Percentiles rank a stretch among this genome's conserved stretches.
Conservation (phyloP, 2,329 filamentous ascomycete genomes). For the Neopestalotiopsis rosae region DNA sequence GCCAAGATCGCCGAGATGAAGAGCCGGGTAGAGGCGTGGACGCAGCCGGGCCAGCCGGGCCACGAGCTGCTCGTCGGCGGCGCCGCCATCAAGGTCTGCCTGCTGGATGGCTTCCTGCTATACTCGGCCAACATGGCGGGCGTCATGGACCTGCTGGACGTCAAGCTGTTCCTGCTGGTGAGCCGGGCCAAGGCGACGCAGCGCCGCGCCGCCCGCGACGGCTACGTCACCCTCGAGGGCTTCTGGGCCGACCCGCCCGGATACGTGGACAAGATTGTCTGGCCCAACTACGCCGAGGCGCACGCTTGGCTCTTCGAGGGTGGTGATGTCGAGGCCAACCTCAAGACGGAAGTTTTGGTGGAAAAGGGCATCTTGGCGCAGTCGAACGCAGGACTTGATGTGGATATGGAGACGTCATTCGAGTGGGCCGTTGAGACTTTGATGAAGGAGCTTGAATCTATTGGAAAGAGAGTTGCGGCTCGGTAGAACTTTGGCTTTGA, state of each 20-base stretch:
- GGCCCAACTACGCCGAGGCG: slow-evolving; percentile 88
- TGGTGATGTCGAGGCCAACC: slow-evolving; percentile 67
- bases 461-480: not conserved
- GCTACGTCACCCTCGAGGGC: slow-evolving; percentile 83
- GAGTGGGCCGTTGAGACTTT: slow-evolving; percentile 72
- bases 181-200: slow-evolving; percentile 67
- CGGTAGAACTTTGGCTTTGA: not conserved
- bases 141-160: slow-evolving; percentile 68
- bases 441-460: slow-evolving; percentile 50
- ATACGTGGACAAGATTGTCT: slow-evolving; percentile 93
- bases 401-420: slow-evolving; percentile 66
- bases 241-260: slow-evolving; percentile 96
- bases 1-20: slow-evolving; percentile 52
- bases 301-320: slow-evolving; percentile 81
- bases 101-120: slow-evolving; percentile 90
- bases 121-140: slow-evolving; percentile 65
- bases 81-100: slow-evolving; percentile 58
- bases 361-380: slow-evolving; percentile 55
- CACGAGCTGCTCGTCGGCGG: slow-evolving; percentile 37
- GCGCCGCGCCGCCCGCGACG: slow-evolving; percentile 70
- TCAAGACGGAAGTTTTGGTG: slow-evolving; percentile 52
- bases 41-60: slow-evolving; percentile 49
- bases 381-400: slow-evolving; percentile 50
- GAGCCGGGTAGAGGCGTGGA: slow-evolving; percentile 52
- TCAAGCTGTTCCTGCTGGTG: slow-evolving; percentile 80